Conservation (phyloP, 345 rosid genomes). For the Hevea brasiliensis region DNA sequence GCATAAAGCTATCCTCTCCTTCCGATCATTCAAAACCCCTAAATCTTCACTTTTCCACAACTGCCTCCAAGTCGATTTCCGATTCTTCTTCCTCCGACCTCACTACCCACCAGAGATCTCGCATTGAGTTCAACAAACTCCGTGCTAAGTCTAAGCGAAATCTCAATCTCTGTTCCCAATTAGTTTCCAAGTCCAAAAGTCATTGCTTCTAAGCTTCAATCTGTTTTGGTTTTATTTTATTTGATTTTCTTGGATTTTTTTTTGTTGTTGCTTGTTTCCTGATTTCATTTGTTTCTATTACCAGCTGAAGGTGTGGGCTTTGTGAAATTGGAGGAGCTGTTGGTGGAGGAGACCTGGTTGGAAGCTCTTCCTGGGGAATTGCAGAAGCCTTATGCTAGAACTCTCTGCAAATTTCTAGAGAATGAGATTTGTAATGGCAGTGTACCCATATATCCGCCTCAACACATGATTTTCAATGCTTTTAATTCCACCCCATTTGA, state of each 20-base stretch:
- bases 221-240: neutral
- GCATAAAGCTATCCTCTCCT: constrained; percentile 42
- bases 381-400: constrained; percentile 60
- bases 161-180: constrained; percentile 60
- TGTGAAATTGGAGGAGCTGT: constrained; percentile 71
- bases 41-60: constrained; percentile 15
- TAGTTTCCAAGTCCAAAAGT: constrained; percentile 58
- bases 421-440: constrained; percentile 40
- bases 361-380: constrained; percentile 69
- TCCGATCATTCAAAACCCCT: constrained; percentile 26
- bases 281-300: neutral
- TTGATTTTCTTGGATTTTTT: constrained; percentile 3
- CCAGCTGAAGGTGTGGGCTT: constrained; percentile 44
- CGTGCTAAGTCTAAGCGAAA: constrained; percentile 71
- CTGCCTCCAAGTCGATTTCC: neutral
- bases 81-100: constrained; percentile 36
- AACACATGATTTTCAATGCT: constrained; percentile 75
- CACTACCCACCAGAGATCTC: constrained; percentile 51
- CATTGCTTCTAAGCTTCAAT: neutral
- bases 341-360: constrained; percentile 83
- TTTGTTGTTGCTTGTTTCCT: neutral
- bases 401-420: constrained; percentile 58
- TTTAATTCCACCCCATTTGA: constrained; percentile 77
- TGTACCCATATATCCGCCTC: constrained; percentile 69
- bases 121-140: constrained; percentile 56